Evolutionary conservation across 495 filamentous ascomycete genomes (phyloP), one percentile per base, ranked within the genome.

Genomic region (Acidiella bohemica): DNA sequence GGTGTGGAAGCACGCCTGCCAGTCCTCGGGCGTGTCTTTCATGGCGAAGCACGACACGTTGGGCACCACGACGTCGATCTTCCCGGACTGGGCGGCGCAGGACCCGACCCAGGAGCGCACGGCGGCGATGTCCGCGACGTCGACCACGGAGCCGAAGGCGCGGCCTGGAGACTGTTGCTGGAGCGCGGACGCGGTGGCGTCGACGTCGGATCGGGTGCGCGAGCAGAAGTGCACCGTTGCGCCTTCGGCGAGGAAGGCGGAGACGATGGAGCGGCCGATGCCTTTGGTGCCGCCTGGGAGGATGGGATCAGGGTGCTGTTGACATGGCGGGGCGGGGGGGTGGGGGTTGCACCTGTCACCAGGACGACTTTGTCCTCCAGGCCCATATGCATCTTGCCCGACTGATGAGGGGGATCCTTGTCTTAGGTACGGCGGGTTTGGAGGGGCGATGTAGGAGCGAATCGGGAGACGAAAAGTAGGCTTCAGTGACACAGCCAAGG

Each of bases 151-250:
- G n/a, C 47, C 47, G 17, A 25, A 13, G n/a, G 42, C 47, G 21
- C 38, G 41, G 18, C 36, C 32, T 1, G 47, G 47, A 26, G 24
- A 50, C 7, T 36, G 25, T 16, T 29, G 28, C 11, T 42, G 37
- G 20, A 50, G 26, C 6, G 12, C 24, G n/a, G 32, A 5, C 18
- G 46, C 41, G 36, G 41, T 36, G 9, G 22, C 31, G 14, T 45
- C 32, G 36, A 50, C 32, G 36, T 50, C 47, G 20, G 16, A 10
- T 28, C 42, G 9, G 5, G 41, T 50, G 4, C 47, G 36, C 11
- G 42, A 41, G 32, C 47, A 50, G 42, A 46, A 50, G 42, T 50
- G 36, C 28, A 50, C 67, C 0, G 26, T 50, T 14, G 47, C 42
- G 24, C 47, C 47, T 38, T 50, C 47, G 14, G 17, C 22, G 5